A percentile compares a stretch with the other conserved stretches of the same genome.
Conservation (phyloP, 1,284 basidiomycete species). For the Rhodotorula sp. region DNA sequence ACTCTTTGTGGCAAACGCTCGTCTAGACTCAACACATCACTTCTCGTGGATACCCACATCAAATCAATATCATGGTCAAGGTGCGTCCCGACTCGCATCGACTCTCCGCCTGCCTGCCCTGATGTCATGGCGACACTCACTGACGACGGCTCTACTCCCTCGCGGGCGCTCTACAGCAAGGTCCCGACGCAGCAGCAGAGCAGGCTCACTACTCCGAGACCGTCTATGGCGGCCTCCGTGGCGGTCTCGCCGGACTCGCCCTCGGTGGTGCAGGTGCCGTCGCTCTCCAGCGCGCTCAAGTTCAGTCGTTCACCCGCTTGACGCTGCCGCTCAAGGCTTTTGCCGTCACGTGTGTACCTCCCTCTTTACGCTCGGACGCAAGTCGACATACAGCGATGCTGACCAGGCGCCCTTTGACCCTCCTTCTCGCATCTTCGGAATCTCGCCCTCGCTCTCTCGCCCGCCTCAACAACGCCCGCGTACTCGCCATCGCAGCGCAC, state of each 20-base stretch:
- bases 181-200: background rate
- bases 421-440: background rate
- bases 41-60: too few species aligned
- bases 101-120: too few species aligned
- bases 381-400: background rate
- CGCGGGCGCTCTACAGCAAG: too few species aligned
- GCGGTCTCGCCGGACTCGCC: slow-evolving; percentile 19
- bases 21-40: too few species aligned
- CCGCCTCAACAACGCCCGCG: background rate
- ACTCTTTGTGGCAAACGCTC: too few species aligned
- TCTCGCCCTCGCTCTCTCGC: too few species aligned
- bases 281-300: slow-evolving; percentile 26
- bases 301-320: slow-evolving; percentile 23
- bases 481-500: slow-evolving; percentile 9
- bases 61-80: too few species aligned
- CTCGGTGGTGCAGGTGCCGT: slow-evolving; percentile 18
- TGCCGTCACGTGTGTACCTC: slow-evolving; percentile 22
- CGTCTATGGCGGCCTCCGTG: slow-evolving; percentile 27
- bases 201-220: slow-evolving; percentile 18
- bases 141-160: too few species aligned
- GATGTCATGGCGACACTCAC: too few species aligned
- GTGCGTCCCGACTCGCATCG: too few species aligned
- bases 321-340: slow-evolving; percentile 40
- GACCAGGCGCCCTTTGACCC: background rate
- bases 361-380: too few species aligned